phyloP scores from a whole-genome alignment of 2,329 filamentous ascomycete species.

The Cladophialophora exuberans region DNA sequence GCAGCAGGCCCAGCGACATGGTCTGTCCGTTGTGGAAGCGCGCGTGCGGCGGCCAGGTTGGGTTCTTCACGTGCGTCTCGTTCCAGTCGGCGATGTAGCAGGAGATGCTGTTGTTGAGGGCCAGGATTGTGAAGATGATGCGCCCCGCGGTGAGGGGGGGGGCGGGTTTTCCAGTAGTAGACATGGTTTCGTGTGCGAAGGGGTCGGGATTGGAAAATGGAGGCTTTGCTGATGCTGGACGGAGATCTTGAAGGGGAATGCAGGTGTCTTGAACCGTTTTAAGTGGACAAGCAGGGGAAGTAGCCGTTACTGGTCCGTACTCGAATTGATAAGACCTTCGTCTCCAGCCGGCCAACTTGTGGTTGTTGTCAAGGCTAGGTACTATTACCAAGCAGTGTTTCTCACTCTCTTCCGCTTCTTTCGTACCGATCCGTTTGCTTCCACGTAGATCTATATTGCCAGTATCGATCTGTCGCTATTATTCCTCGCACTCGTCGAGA shows the following conservation, averaged over 20 bases:
- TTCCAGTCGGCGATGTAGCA: slow-evolving; percentile 43
- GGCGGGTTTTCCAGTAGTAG: background rate
- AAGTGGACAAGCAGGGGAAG: too few relatives aligned
- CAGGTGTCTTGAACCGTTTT: background rate
- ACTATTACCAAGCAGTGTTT: too few relatives aligned
- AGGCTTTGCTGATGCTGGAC: background rate
- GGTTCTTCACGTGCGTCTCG: slow-evolving; percentile 53
- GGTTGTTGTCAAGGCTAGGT: too few relatives aligned
- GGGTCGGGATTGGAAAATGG: background rate
- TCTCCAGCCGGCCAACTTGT: too few relatives aligned
- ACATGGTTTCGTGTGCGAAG: background rate
- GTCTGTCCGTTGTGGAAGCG: slow-evolving; percentile 59
- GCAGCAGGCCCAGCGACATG: slow-evolving; percentile 42
- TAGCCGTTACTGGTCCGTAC: too few relatives aligned
- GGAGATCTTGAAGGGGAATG: background rate
- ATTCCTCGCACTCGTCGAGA: too few relatives aligned
- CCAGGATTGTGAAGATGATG: slow-evolving; percentile 21
- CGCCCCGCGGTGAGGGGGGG: slow-evolving; percentile 16
- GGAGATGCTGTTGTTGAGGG: slow-evolving; percentile 14
- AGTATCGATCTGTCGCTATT: too few relatives aligned
- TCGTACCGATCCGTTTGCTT: too few relatives aligned
- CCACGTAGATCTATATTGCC: too few relatives aligned
- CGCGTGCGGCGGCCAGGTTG: slow-evolving; percentile 54
- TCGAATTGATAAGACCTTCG: too few relatives aligned
- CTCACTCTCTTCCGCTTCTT: too few relatives aligned